A percentile compares a stretch with the other conserved stretches of the same genome.
phyloP scores from a whole-genome alignment of 2,329 filamentous ascomycete genomes.

The Colletotrichum falcatum region DNA sequence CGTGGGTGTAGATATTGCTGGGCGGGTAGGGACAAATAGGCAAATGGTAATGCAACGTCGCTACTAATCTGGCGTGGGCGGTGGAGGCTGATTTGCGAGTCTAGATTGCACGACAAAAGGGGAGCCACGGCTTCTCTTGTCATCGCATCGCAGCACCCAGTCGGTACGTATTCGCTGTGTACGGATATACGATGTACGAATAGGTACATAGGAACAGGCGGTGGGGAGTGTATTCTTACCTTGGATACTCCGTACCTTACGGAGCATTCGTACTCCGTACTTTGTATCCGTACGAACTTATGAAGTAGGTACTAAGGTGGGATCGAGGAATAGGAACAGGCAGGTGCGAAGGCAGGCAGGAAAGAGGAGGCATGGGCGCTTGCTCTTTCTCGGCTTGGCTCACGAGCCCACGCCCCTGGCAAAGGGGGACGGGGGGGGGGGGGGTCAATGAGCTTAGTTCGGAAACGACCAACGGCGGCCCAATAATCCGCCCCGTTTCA shows the following conservation, averaged over 20 bases:
- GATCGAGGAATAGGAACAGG: not conserved
- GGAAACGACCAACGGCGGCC: conserved; percentile 33
- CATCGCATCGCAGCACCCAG: no score
- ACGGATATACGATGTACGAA: no score
- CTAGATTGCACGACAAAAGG: conserved; percentile 37
- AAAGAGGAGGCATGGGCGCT: conserved; percentile 1
- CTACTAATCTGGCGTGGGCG: not conserved
- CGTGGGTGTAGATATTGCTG: no score
- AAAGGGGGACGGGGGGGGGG: no score
- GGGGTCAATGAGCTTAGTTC: conserved; percentile 38
- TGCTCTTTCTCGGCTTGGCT: conserved; percentile 15
- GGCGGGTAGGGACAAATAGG: no score
- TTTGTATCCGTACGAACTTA: no score
- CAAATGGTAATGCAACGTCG: not conserved
- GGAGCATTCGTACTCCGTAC: no score
- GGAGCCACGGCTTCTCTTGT: conserved; percentile 17
- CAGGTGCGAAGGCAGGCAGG: not conserved
- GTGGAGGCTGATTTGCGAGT: conserved; percentile 37
- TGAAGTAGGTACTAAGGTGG: no score
- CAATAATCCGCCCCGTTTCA: conserved; percentile 35
- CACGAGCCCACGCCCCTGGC: conserved; percentile 34
- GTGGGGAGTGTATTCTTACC: no score
- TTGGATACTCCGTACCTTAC: no score
- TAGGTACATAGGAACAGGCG: not conserved
- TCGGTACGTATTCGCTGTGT: no score